Evolutionary conservation across 371 early-diverging fungal species (phyloP), one percentile per base, ranked within the genome.

Genomic region (Mucor racemosus): DNA sequence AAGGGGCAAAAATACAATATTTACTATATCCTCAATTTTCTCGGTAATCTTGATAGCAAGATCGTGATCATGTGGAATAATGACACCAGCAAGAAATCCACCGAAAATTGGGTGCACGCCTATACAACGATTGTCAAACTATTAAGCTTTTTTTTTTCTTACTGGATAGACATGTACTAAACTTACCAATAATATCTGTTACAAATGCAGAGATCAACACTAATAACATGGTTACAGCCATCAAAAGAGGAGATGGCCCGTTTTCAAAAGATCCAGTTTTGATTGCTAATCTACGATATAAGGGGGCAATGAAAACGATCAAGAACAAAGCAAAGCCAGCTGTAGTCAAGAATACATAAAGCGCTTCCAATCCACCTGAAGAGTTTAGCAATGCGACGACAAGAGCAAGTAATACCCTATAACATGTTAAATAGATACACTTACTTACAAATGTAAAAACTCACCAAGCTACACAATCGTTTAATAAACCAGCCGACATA

Each of bases 21-120:
- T 88, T 33, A 96, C 85, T 2, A 96, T 74, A 76, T 98, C 98
- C 73, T 98, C 97, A 46, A 96, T 91, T 78, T 95, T 91, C 67
- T 96, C 95, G 5, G 95, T 91, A 17, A 98, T 85, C 54, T 89
- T 89, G 58, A 92, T 80, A 5, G 96, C 91, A 68, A 98, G 91
- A 21, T 96, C 95, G 60, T 89, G 84, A 55, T 94, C 91, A 75
- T 95, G 96, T 1, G 98, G 97, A 13, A 93, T 84, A 40, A 94
- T 91, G 35, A 94, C 80, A 5, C 98, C 97, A 14, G 89, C 87
- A 7, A 97, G 62, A 73, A 96, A 96, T 4, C 90, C 94, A 19
- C 98, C 98, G 82, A 98, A 97, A 62, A 97, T 96, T 36, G 60
- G 59, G 46, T 67, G 67, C 38, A 67, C 46, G 17, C 67, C 63